Conservation (phyloP, 176 grass and related monocot genomes). For the Ensete ventricosum region DNA sequence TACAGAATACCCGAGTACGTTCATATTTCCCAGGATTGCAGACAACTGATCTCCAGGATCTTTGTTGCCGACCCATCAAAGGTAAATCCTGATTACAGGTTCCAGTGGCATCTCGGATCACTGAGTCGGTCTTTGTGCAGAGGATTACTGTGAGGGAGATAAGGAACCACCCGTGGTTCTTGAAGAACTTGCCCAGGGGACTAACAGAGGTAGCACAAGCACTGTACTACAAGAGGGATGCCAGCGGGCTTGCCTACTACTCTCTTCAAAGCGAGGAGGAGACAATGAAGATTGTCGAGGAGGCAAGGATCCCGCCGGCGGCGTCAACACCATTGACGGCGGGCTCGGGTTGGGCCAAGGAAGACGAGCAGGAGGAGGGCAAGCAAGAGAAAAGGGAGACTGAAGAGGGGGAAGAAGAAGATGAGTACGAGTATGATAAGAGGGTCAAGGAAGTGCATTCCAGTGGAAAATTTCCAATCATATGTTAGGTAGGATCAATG, state of each 20-base stretch:
- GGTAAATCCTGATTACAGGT: conserved; percentile 20
- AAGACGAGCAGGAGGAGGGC: conserved; percentile 57
- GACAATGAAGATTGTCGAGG: conserved; percentile 70
- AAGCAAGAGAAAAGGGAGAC: conserved; percentile 22
- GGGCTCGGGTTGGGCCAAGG: conserved; percentile 48
- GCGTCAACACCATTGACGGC: conserved; percentile 24
- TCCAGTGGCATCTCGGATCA: too few relatives aligned
- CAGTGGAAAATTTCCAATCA: conserved; percentile 32
- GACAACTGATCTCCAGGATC: conserved; percentile 56
- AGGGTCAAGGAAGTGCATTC: conserved; percentile 63
- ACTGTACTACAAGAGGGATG: conserved; percentile 72
- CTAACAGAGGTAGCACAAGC: conserved; percentile 59
- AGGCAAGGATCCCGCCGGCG: conserved; percentile 42
- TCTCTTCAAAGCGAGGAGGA: conserved; percentile 66
- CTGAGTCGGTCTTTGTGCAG: conserved; percentile 24
- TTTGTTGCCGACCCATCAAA: conserved; percentile 60
- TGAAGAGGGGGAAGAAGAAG: conserved; percentile 26
- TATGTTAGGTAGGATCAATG: background rate
- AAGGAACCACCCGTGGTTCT: conserved; percentile 81
- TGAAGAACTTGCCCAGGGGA: conserved; percentile 84
- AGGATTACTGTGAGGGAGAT: conserved; percentile 88
- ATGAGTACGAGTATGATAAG: conserved; percentile 76
- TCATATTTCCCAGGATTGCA: conserved; percentile 77
- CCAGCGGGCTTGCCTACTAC: conserved; percentile 45
- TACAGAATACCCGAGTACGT: conserved; percentile 80